Base-by-base conservation (phyloP, 768 basidiomycete species). In the Pulveroboletus sp. region DNA sequence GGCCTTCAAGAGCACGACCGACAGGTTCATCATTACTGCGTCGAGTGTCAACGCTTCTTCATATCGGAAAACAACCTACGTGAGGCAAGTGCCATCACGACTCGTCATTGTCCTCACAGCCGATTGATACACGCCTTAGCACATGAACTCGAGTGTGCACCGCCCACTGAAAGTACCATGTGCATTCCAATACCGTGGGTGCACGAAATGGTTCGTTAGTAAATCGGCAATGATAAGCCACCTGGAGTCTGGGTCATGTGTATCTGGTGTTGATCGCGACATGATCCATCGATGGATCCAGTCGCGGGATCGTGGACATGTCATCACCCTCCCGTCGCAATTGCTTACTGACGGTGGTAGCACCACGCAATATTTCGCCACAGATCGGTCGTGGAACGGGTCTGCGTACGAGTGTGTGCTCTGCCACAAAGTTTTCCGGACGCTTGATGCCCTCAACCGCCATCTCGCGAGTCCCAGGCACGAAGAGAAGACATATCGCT, bases 381-480 rank as follows among this genome's bases (percentile, higher is more conserved):
- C 75, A 9, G 57, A 59, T 3, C 63, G 54, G 26, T 69, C 77
- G 11, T 76, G 69, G 70, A 78, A 77, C 51, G 71, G 71, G 0
- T 5, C 5, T 8, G 68, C 55, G 6, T 88, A 73, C 62, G 83
- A 88, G 64, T 88, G 85, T 64, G 79, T 79, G 59, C 64, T 88
- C 24, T 87, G 86, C 62, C 74, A 80, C 61, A 49, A 46, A 18
- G 55, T 43, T 11, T 82, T 75, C 57, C 27, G 56, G 43, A 57
- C 68, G 0, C 73, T 85, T 11, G 10, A 14, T 0, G 68, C 64
- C 7, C 72, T 88, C 43, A 84, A 88, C 57, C 71, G 76, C 53
- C 87, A 88, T 58, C 71, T 87, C 39, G 71, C 73, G 43, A 86
- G 85, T 64, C 81, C 86, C 2, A 68, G 59, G 3, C 86, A 86